Base-by-base conservation (phyloP, 306 rosid genomes). In the Cucurbita ficifolia region DNA sequence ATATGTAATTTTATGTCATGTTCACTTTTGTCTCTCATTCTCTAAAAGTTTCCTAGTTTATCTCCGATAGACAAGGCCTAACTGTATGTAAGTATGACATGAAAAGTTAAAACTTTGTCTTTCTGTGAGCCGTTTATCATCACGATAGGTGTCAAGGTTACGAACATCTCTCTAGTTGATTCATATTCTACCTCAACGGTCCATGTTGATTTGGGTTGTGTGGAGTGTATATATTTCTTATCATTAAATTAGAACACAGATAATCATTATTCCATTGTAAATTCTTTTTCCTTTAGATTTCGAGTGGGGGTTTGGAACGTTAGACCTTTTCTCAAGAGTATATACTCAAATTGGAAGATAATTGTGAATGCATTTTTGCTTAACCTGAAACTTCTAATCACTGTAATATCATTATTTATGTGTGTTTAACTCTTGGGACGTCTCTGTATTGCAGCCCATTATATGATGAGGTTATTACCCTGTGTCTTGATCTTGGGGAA, bases 401-500 rank as follows among this genome's bases (percentile, higher is more conserved):
- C 13, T 18, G 17, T 18, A 40, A 10, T 39, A 40, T 4, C 52
- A 29, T 7, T 11, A 14, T 11, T 36, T 53, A 18, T 12, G 10
- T 42, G 11, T 50, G 3, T 45, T 53, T 64, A 29, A 45, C n/a
- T n/a, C 22, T 40, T 43, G 35, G 11, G 17, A 16, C 74, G 36
- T 64, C 69, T 18, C 10, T 69, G 61, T 65, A 33, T 79, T 78
- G 82, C 96, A 94, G 99, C 67, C 81, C 89, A 1, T 87, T 90
- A 38, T 94, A 94, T 57, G 99, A 89, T 24, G 96, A 94, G 85
- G 75, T 91, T 80, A 85, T 90, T 61, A 83, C 84, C 45, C 74
- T 89, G 22, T 91, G 97, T 77, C 84, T 90, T 45, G 96, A 94
- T 78, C 86, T 87, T 38, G 97, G 92, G 77, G 99, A 94, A 75